These are phyloP conservation scores for Boletellus dicymbophilus DNA, from an alignment of 1,284 basidiomycete species.

Conservation along the genomic window DNA sequence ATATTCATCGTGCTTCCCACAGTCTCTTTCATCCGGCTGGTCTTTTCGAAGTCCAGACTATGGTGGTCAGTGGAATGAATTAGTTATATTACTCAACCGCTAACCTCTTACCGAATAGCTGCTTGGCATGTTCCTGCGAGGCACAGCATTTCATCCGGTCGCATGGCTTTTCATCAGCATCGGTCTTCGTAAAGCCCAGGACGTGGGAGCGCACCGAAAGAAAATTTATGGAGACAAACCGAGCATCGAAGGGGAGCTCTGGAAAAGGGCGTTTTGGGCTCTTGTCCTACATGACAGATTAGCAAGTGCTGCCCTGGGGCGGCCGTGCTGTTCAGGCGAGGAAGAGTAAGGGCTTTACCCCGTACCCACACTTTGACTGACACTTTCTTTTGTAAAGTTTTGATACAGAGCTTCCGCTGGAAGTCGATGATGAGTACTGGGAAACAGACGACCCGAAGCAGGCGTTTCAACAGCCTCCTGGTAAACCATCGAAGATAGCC, in stretches of 20 bases:
- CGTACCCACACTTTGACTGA: constrained; percentile 8
- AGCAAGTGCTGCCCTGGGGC: constrained; percentile 66
- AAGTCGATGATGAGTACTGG: constrained; percentile 90
- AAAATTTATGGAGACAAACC: constrained; percentile 49
- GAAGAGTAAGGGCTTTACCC: constrained; percentile 63
- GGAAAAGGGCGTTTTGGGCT: constrained; percentile 82
- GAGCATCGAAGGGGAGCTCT: constrained; percentile 64
- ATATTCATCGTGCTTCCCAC: constrained; percentile 53
- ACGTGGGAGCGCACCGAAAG: constrained; percentile 67
- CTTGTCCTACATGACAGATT: constrained; percentile 64
- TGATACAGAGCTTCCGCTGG: constrained; percentile 77
- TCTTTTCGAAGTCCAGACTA: constrained; percentile 76
- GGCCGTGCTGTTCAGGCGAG: constrained; percentile 71
- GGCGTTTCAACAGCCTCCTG: constrained; percentile 65
- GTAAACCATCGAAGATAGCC: constrained; percentile 58
- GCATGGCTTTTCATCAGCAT: constrained; percentile 67
- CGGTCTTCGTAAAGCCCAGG: constrained; percentile 73
- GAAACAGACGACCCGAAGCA: constrained; percentile 48
- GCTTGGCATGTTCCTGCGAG: constrained; percentile 50
- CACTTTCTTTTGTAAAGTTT: constrained; percentile 46
- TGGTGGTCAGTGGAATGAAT: constrained; percentile 41
- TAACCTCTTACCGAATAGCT: constrained; percentile 35
- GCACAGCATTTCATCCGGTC: constrained; percentile 56
- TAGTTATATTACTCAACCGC: too few species aligned
- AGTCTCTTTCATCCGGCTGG: constrained; percentile 63